Evolutionary conservation across 371 early-diverging fungal species (phyloP).

Genomic region (Edhazardia aedis): DNA sequence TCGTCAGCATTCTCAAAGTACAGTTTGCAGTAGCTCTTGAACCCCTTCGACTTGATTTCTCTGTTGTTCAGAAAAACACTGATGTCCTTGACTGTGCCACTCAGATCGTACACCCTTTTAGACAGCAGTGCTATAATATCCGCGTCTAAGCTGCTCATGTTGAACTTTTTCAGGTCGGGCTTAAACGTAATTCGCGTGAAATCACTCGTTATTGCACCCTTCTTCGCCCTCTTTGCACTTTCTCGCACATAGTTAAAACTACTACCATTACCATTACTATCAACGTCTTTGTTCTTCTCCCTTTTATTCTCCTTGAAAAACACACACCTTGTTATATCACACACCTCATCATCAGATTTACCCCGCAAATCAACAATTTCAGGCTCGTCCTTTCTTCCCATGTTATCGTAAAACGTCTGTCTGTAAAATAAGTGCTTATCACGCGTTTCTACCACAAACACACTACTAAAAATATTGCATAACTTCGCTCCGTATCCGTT

Average conservation of each 20-base stretch:
- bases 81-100: conserved; percentile 65
- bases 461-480: conserved; percentile 85
- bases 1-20: conserved; percentile 48
- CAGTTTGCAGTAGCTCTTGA: conserved; percentile 69
- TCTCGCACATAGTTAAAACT: no score
- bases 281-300: no score
- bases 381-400: conserved; percentile 34
- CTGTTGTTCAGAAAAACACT: conserved; percentile 73
- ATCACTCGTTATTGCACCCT: background rate
- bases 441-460: conserved; percentile 84
- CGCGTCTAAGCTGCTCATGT: conserved; percentile 58
- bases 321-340: conserved; percentile 85
- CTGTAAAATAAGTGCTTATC: conserved; percentile 55
- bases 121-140: conserved; percentile 67
- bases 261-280: no score
- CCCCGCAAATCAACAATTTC: conserved; percentile 14
- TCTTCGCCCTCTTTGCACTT: no score
- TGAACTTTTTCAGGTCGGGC: conserved; percentile 78
- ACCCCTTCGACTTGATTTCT: conserved; percentile 58
- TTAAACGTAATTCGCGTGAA: conserved; percentile 63
- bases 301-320: conserved; percentile 50
- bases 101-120: conserved; percentile 86
- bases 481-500: conserved; percentile 98
- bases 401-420: conserved; percentile 48
- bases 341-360: no score